Evolutionary conservation across 495 filamentous ascomycete species (phyloP).

Genomic region (Lepidopterella palustris): DNA sequence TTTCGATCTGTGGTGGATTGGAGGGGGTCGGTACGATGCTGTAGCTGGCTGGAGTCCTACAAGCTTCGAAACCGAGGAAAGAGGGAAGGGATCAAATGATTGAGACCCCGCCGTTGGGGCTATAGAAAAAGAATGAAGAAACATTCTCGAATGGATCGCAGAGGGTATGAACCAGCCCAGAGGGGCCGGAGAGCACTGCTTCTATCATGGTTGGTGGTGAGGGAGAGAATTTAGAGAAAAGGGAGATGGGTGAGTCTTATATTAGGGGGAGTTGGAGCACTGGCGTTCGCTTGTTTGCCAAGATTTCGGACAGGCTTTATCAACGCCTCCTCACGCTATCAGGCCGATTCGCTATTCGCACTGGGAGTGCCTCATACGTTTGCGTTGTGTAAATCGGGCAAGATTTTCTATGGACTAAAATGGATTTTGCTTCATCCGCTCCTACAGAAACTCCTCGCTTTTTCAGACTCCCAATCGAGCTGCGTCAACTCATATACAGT

Average conservation of each 20-base stretch:
- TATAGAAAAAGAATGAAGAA: conserved; percentile 47
- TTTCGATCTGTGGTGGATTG: conserved; percentile 10
- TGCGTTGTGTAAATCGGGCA: conserved; percentile 5
- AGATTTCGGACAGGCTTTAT: background rate
- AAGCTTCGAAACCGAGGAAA: conserved; percentile 32
- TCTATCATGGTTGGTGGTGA: conserved; percentile 20
- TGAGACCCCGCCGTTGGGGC: conserved; percentile 70
- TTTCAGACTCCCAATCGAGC: conserved; percentile 36
- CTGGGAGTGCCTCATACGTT: background rate
- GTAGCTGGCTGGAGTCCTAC: conserved; percentile 28
- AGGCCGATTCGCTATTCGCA: no score
- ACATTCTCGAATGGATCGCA: conserved; percentile 36
- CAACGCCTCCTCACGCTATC: background rate
- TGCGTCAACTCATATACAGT: conserved; percentile 35
- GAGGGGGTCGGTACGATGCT: conserved; percentile 17
- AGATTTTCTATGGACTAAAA: background rate
- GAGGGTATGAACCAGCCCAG: conserved; percentile 15
- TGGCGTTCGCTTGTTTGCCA: background rate
- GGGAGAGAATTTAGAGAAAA: conserved; percentile 8
- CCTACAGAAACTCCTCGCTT: conserved; percentile 16
- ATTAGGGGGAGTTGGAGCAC: no score
- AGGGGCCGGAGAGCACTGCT: conserved; percentile 11
- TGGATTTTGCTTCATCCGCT: background rate
- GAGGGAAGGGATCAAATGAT: conserved; percentile 44
- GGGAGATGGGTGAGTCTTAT: no score